A percentile compares a stretch with the other conserved stretches of the same genome.
Conservation (phyloP, 345 rosid species). For the Salix exigua region DNA sequence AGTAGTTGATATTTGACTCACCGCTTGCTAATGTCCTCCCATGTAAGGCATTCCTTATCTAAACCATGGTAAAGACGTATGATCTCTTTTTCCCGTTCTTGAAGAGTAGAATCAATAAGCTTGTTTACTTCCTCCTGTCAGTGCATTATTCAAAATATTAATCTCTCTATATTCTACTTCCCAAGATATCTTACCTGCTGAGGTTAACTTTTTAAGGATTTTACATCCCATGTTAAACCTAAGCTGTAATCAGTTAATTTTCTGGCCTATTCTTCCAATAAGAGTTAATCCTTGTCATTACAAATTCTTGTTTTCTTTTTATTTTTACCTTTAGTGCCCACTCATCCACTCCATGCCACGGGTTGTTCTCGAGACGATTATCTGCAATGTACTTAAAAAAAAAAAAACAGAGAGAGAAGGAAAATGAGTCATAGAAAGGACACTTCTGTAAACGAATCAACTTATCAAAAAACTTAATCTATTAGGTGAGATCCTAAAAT, state of each 20-base stretch:
- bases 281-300: not conserved
- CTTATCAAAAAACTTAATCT: no score
- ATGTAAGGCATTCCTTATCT: conserved; percentile 76
- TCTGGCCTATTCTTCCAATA: not conserved
- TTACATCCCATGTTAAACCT: not conserved
- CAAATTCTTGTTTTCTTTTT: not conserved
- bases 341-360: conserved; percentile 79
- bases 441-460: not conserved
- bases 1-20: conserved; percentile 20
- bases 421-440: conserved; percentile 10
- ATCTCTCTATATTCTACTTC: not conserved
- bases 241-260: not conserved
- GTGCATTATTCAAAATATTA: not conserved
- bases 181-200: not conserved
- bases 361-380: conserved; percentile 62
- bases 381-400: conserved; percentile 76
- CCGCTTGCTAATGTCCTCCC: conserved; percentile 99
- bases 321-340: conserved; percentile 79
- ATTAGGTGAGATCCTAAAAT: no score
- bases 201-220: not conserved
- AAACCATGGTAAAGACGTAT: conserved; percentile 80
- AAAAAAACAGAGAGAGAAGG: not conserved
- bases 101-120: conserved; percentile 33
- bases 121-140: conserved; percentile 85
- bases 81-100: conserved; percentile 35